These are phyloP conservation scores for Stereum hirsutum DNA, from an alignment of 1,284 basidiomycete genomes.

Conservation along the genomic window DNA sequence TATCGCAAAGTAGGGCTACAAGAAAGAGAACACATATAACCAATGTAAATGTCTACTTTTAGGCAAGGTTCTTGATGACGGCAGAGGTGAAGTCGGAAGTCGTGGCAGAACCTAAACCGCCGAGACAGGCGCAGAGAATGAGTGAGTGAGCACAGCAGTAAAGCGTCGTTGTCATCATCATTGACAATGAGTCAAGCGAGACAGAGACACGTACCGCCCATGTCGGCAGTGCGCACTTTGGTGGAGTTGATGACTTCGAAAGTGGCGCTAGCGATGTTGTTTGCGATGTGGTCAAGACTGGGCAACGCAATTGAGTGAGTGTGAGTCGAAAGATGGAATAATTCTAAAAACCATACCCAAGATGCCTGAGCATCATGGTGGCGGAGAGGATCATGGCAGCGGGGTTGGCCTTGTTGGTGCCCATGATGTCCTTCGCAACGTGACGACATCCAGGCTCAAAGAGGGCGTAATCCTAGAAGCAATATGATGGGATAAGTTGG, in stretches of 20 bases:
- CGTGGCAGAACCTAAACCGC: constrained; percentile 60
- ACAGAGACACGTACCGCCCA: constrained; percentile 69
- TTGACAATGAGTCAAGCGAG: not conserved
- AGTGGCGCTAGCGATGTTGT: constrained; percentile 88
- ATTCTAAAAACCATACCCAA: constrained; percentile 52
- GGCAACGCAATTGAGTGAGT: constrained; percentile 6
- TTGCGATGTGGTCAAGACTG: constrained; percentile 89
- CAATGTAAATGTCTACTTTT: constrained; percentile 6
- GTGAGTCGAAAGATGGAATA: not conserved
- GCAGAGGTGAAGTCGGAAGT: constrained; percentile 91
- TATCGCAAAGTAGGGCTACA: too few species aligned
- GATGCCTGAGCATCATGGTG: constrained; percentile 98
- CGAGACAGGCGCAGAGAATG: constrained; percentile 3
- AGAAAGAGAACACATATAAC: too few species aligned
- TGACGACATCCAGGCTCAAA: constrained; percentile 99
- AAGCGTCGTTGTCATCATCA: too few species aligned
- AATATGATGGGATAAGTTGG: too few species aligned
- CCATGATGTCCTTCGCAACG: constrained; percentile 97
- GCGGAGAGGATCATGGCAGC: constrained; percentile 96
- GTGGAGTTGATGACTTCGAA: constrained; percentile 91
- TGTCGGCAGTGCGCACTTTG: constrained; percentile 90
- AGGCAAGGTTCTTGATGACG: constrained; percentile 65
- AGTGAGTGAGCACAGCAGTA: constrained; percentile 1
- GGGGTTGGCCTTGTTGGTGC: constrained; percentile 95
- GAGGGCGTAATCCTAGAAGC: constrained; percentile 81